phyloP scores from a whole-genome alignment of 768 basidiomycete species.

The Galerina sulciceps region DNA sequence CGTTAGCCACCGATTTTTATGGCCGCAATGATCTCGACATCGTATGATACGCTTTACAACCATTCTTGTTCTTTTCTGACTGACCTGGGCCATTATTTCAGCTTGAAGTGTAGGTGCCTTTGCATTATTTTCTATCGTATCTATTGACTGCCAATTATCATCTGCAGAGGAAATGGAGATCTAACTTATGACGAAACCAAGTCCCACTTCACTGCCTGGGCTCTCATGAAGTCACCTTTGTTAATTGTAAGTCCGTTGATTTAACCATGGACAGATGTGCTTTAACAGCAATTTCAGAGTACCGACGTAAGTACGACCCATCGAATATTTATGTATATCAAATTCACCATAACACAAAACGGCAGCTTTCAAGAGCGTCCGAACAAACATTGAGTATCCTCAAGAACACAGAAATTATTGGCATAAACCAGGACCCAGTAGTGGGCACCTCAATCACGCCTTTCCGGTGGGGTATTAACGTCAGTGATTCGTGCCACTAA shows the following conservation, averaged over 20 bases:
- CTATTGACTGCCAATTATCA: background rate
- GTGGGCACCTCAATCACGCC: conserved; percentile 64
- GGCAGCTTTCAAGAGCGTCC: conserved; percentile 52
- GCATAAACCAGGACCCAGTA: conserved; percentile 70
- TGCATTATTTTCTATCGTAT: background rate
- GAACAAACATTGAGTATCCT: conserved; percentile 56
- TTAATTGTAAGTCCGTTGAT: conserved; percentile 43
- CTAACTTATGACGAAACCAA: conserved; percentile 67
- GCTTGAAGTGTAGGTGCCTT: conserved; percentile 55
- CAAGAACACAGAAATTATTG: conserved; percentile 67
- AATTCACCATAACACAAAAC: background rate
- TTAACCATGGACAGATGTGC: conserved; percentile 12
- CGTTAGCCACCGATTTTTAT: conserved; percentile 68
- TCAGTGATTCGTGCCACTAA: conserved; percentile 31
- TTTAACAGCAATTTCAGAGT: conserved; percentile 24
- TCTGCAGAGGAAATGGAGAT: conserved; percentile 61
- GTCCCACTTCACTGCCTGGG: conserved; percentile 76
- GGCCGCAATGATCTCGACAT: conserved; percentile 75
- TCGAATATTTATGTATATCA: background rate
- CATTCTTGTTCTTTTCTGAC: conserved; percentile 3
- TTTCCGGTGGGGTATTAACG: conserved; percentile 73
- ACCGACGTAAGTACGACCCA: conserved; percentile 34
- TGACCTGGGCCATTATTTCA: conserved; percentile 23
- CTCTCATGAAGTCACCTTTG: conserved; percentile 70
- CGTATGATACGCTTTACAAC: conserved; percentile 33